phyloP scores from a whole-genome alignment of 2,329 filamentous ascomycete species.

The Aciculosporium take region DNA sequence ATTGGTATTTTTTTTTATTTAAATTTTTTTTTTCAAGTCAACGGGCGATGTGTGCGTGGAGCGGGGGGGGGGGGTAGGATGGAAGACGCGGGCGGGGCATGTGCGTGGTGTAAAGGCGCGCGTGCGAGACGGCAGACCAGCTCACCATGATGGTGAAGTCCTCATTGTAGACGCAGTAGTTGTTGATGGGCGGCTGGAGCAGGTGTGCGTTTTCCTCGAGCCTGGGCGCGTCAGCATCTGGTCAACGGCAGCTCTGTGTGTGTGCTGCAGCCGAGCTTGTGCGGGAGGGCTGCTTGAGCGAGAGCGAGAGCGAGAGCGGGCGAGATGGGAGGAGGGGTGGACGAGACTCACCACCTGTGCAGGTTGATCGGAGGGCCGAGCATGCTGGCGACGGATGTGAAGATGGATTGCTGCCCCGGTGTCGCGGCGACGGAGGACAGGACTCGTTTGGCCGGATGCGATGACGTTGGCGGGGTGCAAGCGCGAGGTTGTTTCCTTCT shows the following conservation, averaged over 20 bases:
- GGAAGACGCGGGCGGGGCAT: not conserved
- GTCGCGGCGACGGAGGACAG: too few relatives aligned
- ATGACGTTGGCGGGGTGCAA: not conserved
- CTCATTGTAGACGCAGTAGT: constrained; percentile 90
- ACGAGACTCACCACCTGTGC: constrained; percentile 39
- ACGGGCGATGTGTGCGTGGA: too few relatives aligned
- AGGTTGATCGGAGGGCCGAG: constrained; percentile 38
- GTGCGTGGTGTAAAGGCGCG: not conserved
- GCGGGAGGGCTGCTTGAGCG: too few relatives aligned
- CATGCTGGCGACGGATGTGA: constrained; percentile 24
- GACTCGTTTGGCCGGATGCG: too few relatives aligned
- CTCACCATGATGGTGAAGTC: constrained; percentile 66
- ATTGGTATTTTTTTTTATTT: too few relatives aligned
- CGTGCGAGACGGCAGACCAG: not conserved
- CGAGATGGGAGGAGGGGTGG: not conserved
- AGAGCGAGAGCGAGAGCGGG: not conserved
- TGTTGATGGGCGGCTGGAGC: constrained; percentile 87
- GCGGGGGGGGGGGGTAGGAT: not conserved
- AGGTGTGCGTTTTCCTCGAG: constrained; percentile 84
- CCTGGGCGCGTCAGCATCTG: constrained; percentile 35
- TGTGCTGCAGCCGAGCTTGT: too few relatives aligned
- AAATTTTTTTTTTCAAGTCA: too few relatives aligned
- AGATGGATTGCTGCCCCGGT: too few relatives aligned
- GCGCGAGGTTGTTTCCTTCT: not conserved
- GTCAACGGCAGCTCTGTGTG: not conserved